Percentiles rank a stretch among this genome's conserved stretches.
Conservation (phyloP, 345 rosid genomes). For the Aegle marmelos region DNA sequence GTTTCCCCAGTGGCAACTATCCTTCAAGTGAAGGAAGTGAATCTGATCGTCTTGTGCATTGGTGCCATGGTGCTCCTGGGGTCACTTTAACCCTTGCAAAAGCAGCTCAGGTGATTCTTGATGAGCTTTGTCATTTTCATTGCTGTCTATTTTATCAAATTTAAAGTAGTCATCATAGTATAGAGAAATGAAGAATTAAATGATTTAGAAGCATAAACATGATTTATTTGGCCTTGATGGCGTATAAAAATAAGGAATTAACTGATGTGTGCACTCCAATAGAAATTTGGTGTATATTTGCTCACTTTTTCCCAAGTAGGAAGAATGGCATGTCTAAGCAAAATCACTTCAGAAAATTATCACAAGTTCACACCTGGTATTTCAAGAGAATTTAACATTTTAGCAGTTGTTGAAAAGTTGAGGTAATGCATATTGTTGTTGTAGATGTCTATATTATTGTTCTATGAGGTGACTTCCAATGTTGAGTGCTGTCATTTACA, state of each 20-base stretch:
- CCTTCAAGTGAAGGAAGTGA: conserved; percentile 56
- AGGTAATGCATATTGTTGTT: not conserved
- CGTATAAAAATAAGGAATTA: not conserved
- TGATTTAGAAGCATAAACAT: not conserved
- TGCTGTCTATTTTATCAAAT: not conserved
- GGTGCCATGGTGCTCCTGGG: conserved; percentile 84
- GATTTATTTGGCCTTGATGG: not conserved
- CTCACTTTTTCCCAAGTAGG: not conserved
- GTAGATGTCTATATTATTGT: not conserved
- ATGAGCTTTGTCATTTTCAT: not conserved
- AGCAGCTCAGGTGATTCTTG: conserved; percentile 55
- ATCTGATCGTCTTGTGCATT: conserved; percentile 58
- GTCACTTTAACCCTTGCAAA: conserved; percentile 58
- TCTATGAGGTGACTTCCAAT: not conserved
- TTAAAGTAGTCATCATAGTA: not conserved
- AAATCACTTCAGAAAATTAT: not conserved
- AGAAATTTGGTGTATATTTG: too few species aligned
- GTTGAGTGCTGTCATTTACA: not conserved
- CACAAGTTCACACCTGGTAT: not conserved
- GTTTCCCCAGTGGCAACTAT: conserved; percentile 65
- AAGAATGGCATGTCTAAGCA: not conserved
- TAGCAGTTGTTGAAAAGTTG: not conserved
- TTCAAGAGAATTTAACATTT: not conserved
- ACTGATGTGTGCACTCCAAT: not conserved
- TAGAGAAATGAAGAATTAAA: not conserved